phyloP scores from a whole-genome alignment of 208 protist genomes.

The Trypanosoma vivax region DNA sequence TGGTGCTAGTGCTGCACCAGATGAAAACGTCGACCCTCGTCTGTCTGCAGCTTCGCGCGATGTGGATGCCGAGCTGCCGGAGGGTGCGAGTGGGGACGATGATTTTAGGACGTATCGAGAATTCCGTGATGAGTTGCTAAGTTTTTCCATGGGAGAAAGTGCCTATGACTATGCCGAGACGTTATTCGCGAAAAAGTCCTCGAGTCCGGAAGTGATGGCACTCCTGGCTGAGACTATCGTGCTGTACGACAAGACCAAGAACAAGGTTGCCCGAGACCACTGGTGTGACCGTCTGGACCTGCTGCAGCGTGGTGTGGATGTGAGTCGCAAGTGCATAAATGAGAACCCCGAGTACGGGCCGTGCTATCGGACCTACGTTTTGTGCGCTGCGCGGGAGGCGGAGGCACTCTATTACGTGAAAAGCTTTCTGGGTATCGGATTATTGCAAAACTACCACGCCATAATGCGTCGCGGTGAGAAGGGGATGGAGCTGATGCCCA shows the following conservation, averaged over 20 bases:
- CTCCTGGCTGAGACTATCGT: conserved; percentile 70
- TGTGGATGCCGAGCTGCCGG: too few relatives aligned
- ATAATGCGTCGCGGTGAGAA: conserved; percentile 64
- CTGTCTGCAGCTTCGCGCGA: too few relatives aligned
- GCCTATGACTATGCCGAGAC: conserved; percentile 74
- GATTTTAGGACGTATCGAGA: conserved; percentile 34
- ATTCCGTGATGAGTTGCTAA: conserved; percentile 72
- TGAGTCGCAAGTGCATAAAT: conserved; percentile 85
- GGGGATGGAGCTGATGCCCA: conserved; percentile 59
- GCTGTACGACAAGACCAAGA: conserved; percentile 80
- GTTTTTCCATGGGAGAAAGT: conserved; percentile 67
- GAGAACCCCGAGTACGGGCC: conserved; percentile 76
- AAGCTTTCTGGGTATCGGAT: conserved; percentile 50
- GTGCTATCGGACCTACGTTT: conserved; percentile 78
- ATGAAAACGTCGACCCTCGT: too few relatives aligned
- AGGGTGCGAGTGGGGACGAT: not conserved
- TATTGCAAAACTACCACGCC: conserved; percentile 77
- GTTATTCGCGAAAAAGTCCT: conserved; percentile 53
- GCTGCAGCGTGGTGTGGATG: conserved; percentile 76
- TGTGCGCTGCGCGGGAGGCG: conserved; percentile 64
- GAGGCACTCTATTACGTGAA: conserved; percentile 80
- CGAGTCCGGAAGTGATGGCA: conserved; percentile 78
- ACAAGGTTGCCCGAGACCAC: conserved; percentile 69
- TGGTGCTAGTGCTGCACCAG: too few relatives aligned
- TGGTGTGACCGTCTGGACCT: conserved; percentile 83